Evolutionary conservation across 2,329 filamentous ascomycete genomes (phyloP).

Genomic region (Daldinia eschscholtzii): DNA sequence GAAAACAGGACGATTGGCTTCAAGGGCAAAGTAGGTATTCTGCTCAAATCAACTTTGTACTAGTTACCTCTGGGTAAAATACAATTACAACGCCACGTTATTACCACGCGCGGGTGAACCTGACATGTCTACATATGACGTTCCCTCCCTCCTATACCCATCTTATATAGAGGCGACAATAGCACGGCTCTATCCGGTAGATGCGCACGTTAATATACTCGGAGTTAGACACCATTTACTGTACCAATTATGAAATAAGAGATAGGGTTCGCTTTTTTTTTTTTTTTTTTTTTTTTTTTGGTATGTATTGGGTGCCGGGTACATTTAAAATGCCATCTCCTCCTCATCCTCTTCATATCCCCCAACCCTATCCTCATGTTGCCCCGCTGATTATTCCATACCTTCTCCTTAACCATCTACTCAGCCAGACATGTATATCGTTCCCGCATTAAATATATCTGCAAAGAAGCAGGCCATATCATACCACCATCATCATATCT

Average conservation of each 20-base stretch:
- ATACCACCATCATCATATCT: slow-evolving; percentile 16
- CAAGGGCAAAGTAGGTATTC: neutral
- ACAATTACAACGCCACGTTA: slow-evolving; percentile 3
- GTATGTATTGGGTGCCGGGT: neutral
- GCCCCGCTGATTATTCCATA: neutral
- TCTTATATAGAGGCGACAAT: neutral
- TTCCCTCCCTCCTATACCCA: neutral
- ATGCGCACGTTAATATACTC: neutral
- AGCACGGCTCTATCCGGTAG: neutral
- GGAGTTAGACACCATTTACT: neutral
- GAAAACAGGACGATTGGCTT: neutral
- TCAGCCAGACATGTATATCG: neutral
- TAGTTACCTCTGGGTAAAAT: neutral
- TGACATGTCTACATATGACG: neutral
- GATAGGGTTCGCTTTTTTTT: neutral
- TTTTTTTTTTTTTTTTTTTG: too few species aligned
- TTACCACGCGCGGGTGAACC: slow-evolving; percentile 9
- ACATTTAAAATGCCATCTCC: neutral
- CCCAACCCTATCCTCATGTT: neutral
- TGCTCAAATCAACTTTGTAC: neutral
- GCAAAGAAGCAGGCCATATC: neutral
- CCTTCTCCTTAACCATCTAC: neutral
- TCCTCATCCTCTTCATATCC: neutral
- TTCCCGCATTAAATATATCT: neutral
- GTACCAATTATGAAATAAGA: neutral